phyloP scores from a whole-genome alignment of 352 stramenopile genomes.

The Globisporangium iwayamae region DNA sequence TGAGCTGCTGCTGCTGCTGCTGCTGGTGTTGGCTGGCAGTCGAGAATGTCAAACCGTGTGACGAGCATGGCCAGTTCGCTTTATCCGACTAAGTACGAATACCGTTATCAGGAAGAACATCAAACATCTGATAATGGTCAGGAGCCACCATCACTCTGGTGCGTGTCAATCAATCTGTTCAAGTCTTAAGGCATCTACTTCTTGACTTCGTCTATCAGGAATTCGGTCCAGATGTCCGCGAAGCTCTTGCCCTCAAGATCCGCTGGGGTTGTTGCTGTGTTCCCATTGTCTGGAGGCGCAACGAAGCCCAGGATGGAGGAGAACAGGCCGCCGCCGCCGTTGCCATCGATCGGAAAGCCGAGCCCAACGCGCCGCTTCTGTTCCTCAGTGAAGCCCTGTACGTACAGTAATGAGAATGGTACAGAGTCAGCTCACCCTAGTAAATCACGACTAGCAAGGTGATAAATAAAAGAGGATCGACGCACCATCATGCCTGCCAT shows the following conservation, averaged over 20 bases:
- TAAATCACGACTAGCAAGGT: no score
- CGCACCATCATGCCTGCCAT: slow-evolving; percentile 74
- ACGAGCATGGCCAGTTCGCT: background rate
- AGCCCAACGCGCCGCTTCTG: slow-evolving; percentile 65
- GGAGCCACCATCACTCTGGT: no score
- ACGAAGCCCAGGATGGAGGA: slow-evolving; percentile 61
- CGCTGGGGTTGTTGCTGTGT: background rate
- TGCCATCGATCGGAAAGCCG: slow-evolving; percentile 43
- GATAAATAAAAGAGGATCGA: background rate
- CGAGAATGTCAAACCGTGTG: background rate
- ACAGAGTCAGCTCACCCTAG: no score
- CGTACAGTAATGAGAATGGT: background rate
- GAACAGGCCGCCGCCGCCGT: slow-evolving; percentile 63
- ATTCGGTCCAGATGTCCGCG: slow-evolving; percentile 68
- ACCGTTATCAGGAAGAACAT: slow-evolving; percentile 9
- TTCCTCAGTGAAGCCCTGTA: slow-evolving; percentile 58
- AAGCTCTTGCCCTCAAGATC: slow-evolving; percentile 67
- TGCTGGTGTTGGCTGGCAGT: background rate
- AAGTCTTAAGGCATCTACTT: slow-evolving; percentile 8
- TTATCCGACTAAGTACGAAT: slow-evolving; percentile 1
- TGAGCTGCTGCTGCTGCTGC: background rate
- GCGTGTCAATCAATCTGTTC: no score
- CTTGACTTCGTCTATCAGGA: slow-evolving; percentile 56
- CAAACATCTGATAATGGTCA: background rate
- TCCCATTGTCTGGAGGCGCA: slow-evolving; percentile 12